Evolutionary conservation across 78 protist genomes (phyloP).

Genomic region (Monosiga brevicollis): DNA sequence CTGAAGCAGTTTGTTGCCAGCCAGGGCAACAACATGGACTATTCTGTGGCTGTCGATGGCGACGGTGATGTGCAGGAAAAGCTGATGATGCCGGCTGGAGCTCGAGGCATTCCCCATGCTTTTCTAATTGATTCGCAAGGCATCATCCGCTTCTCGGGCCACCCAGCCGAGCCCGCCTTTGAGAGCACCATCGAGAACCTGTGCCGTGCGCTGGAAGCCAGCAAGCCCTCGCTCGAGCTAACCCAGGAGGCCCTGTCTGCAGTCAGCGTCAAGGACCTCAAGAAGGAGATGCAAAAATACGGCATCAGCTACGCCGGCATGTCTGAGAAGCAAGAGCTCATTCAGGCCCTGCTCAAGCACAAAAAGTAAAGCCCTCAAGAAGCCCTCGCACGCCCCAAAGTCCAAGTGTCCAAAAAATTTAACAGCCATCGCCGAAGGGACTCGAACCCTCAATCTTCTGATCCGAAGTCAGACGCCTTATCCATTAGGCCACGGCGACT

Average conservation of each 20-base stretch:
- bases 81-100: background rate
- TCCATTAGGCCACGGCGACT: too few relatives aligned
- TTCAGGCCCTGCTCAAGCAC: background rate
- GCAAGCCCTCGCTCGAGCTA: background rate
- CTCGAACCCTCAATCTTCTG: too few relatives aligned
- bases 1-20: background rate
- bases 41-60: background rate
- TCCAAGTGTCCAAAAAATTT: too few relatives aligned
- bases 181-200: background rate
- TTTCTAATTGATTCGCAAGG: background rate
- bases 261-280: background rate
- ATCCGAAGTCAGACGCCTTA: too few relatives aligned
- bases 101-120: slow-evolving; percentile 8
- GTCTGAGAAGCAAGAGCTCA: background rate
- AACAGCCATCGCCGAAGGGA: too few relatives aligned
- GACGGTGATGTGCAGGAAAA: background rate
- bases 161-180: slow-evolving; percentile 1
- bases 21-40: slow-evolving; percentile 2
- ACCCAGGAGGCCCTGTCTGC: background rate
- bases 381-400: too few relatives aligned
- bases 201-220: background rate
- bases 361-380: too few relatives aligned
- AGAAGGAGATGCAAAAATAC: background rate
- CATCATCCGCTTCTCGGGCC: background rate
- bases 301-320: background rate